phyloP scores from a whole-genome alignment of 352 stramenopile species.

The Elongisporangium anandrum region DNA sequence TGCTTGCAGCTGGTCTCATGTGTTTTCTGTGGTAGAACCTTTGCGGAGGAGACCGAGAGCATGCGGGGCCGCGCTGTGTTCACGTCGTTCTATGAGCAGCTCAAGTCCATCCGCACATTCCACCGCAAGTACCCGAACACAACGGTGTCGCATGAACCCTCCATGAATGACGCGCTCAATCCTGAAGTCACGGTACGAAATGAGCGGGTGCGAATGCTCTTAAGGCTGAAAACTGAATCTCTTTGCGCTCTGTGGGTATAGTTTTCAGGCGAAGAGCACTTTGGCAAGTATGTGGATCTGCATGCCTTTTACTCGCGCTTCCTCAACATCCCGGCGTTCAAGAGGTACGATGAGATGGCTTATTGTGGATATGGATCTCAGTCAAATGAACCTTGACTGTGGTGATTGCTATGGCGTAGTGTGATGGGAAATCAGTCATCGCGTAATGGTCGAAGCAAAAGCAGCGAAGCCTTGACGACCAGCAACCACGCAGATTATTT shows the following conservation, averaged over 20 bases:
- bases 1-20: background rate
- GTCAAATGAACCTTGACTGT: background rate
- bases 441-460: background rate
- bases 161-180: constrained; percentile 51
- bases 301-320: constrained; percentile 81
- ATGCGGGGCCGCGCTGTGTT: constrained; percentile 80
- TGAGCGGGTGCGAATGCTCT: background rate
- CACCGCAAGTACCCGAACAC: constrained; percentile 83
- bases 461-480: background rate
- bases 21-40: constrained; percentile 35
- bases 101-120: constrained; percentile 82
- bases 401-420: background rate
- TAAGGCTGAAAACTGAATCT: background rate
- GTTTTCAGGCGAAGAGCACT: constrained; percentile 87
- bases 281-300: constrained; percentile 89
- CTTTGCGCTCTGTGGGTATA: constrained; percentile 12
- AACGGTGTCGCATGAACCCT: constrained; percentile 58
- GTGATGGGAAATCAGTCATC: background rate
- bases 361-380: background rate
- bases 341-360: constrained; percentile 16
- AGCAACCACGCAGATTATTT: constrained; percentile 55
- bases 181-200: constrained; percentile 47
- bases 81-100: constrained; percentile 87
- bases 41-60: constrained; percentile 66
- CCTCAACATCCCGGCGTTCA: constrained; percentile 69